Percentiles rank a stretch among this genome's conserved stretches.
These are phyloP conservation scores for Debaryomycetaceae sp. DNA, from an alignment of 1,139 yeast species.

Conservation along the genomic window DNA sequence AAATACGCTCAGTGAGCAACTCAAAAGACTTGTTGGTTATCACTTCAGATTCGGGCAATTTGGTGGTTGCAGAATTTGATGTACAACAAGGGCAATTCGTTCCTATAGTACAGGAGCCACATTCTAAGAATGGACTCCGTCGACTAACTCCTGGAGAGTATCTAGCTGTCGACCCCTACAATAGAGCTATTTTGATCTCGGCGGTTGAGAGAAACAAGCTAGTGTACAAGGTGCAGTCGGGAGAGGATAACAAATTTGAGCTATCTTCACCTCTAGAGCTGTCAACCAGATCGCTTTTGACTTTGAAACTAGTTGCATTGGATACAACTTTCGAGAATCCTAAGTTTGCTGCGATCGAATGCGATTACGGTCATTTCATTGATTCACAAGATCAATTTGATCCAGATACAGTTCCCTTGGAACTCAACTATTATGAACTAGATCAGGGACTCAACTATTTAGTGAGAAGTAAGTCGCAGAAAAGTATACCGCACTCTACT, in stretches of 20 bases:
- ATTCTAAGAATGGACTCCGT: slow-evolving; percentile 71
- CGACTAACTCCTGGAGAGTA: slow-evolving; percentile 76
- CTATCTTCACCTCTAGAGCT: slow-evolving; percentile 78
- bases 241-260: slow-evolving; percentile 38
- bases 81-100: slow-evolving; percentile 36
- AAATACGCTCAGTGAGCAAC: slow-evolving; percentile 51
- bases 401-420: slow-evolving; percentile 11
- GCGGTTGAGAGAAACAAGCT: slow-evolving; percentile 73
- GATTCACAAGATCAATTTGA: slow-evolving; percentile 14
- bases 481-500: slow-evolving; percentile 31
- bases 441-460: slow-evolving; percentile 85
- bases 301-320: slow-evolving; percentile 54
- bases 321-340: slow-evolving; percentile 85
- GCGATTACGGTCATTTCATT: slow-evolving; percentile 37
- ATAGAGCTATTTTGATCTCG: slow-evolving; percentile 66
- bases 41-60: slow-evolving; percentile 78
- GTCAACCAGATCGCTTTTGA: slow-evolving; percentile 47
- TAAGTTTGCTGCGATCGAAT: slow-evolving; percentile 73
- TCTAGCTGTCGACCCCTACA: slow-evolving; percentile 68
- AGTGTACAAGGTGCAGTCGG: slow-evolving; percentile 42
- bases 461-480: slow-evolving; percentile 44
- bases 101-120: slow-evolving; percentile 60
- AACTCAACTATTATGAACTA: slow-evolving; percentile 67
- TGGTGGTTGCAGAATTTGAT: slow-evolving; percentile 55
- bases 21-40: slow-evolving; percentile 58